Evolutionary conservation across 116 monocot genomes (phyloP).

Genomic region (Trichopus zeylanicus): DNA sequence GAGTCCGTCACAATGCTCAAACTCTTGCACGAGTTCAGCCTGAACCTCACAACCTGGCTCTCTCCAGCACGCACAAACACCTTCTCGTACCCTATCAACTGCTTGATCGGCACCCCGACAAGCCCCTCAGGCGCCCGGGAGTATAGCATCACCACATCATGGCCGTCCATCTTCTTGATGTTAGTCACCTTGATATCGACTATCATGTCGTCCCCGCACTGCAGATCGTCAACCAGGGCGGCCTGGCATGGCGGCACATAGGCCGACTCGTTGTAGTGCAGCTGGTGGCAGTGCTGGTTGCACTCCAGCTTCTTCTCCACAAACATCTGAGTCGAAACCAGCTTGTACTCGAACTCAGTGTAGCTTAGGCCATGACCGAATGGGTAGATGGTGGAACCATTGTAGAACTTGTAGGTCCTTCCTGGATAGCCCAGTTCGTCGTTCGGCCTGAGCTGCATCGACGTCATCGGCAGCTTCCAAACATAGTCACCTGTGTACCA

Average conservation of each 20-base stretch:
- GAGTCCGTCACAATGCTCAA: conserved; percentile 21
- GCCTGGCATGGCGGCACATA: background rate
- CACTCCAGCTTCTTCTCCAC: background rate
- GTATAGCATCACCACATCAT: conserved; percentile 21
- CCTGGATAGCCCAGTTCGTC: conserved; percentile 30
- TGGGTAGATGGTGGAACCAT: conserved; percentile 23
- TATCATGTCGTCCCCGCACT: conserved; percentile 10
- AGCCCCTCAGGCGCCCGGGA: conserved; percentile 9
- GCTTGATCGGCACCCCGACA: conserved; percentile 12
- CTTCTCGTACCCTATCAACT: conserved; percentile 15
- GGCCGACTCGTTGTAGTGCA: background rate
- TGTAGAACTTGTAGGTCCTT: conserved; percentile 45
- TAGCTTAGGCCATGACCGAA: conserved; percentile 42
- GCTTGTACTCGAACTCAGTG: conserved; percentile 26
- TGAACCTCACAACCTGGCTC: conserved; percentile 8
- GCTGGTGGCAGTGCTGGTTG: conserved; percentile 12
- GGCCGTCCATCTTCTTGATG: conserved; percentile 6
- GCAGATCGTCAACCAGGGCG: background rate
- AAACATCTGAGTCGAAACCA: background rate
- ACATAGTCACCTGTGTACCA: conserved; percentile 24
- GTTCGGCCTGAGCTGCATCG: conserved; percentile 25
- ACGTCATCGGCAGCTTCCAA: conserved; percentile 22
- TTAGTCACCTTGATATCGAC: conserved; percentile 10
- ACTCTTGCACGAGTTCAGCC: conserved; percentile 13
- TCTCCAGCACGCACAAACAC: conserved; percentile 15